A percentile compares a stretch with the other conserved stretches of the same genome.
phyloP scores from a whole-genome alignment of 768 basidiomycete genomes.

The Saitozyma podzolica region DNA sequence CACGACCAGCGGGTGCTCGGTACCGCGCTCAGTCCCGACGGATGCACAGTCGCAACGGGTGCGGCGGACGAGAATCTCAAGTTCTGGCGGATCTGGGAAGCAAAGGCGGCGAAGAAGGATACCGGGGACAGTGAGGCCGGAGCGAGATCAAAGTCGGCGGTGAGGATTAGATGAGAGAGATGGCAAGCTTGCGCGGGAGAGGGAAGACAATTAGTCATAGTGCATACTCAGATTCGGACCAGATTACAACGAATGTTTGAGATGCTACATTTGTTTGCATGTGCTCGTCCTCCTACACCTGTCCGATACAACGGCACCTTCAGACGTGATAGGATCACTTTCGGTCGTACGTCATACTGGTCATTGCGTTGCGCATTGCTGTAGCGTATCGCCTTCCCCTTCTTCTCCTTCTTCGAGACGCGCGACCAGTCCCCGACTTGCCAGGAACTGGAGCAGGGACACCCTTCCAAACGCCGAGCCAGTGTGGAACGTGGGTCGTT shows the following conservation, averaged over 20 bases:
- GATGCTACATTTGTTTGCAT: background rate
- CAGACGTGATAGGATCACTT: no score
- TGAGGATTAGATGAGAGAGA: constrained; percentile 5
- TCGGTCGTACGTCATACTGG: no score
- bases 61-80: constrained; percentile 96
- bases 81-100: constrained; percentile 71
- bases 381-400: background rate
- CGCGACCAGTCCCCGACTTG: constrained; percentile 14
- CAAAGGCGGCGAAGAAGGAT: constrained; percentile 40
- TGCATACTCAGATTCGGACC: no score
- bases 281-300: background rate
- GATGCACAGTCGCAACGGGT: constrained; percentile 87
- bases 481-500: constrained; percentile 10
- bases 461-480: constrained; percentile 21
- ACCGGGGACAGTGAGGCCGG: constrained; percentile 18
- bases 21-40: constrained; percentile 79
- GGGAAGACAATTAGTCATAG: no score
- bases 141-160: background rate
- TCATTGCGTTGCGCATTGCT: constrained; percentile 6
- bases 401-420: constrained; percentile 8
- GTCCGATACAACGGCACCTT: no score
- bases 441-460: constrained; percentile 25
- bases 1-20: constrained; percentile 89
- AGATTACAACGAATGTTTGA: no score
- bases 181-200: background rate